phyloP scores from a whole-genome alignment of 176 grass and related monocot species.

The Bromus sterilis region DNA sequence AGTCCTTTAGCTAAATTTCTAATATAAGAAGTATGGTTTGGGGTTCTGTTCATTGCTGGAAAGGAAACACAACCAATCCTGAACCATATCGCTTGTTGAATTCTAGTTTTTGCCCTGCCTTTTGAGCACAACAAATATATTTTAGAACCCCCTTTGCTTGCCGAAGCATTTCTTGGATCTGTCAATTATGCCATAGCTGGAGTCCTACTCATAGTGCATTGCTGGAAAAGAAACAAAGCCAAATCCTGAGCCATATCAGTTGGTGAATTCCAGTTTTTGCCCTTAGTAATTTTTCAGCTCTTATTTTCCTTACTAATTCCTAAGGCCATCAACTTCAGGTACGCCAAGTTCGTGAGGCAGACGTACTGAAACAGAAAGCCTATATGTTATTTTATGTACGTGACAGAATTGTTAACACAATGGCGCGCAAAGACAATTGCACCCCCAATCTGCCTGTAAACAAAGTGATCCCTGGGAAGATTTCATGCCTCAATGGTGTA shows the following conservation, averaged over 20 bases:
- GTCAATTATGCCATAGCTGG: no score
- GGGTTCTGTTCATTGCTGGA: not conserved
- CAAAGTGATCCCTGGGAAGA: conserved; percentile 28
- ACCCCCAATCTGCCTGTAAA: conserved; percentile 31
- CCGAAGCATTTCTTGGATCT: no score
- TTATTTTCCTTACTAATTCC: conserved; percentile 12
- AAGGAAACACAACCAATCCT: not conserved
- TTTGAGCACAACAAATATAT: no score
- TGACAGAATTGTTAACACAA: conserved; percentile 49
- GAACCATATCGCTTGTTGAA: not conserved
- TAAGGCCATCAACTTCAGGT: conserved; percentile 55
- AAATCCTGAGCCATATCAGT: not conserved
- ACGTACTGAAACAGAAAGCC: conserved; percentile 81
- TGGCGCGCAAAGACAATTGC: conserved; percentile 20
- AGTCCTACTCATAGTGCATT: not conserved
- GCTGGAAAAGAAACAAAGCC: not conserved
- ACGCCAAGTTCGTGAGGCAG: conserved; percentile 77
- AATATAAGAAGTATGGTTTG: not conserved
- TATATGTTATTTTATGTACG: conserved; percentile 99
- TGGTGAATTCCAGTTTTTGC: not conserved
- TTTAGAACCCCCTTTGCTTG: no score
- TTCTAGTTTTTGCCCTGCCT: not conserved
- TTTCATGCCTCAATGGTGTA: conserved; percentile 26
- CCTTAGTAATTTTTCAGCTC: not conserved
- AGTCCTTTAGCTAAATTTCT: not conserved